A percentile compares a stretch with the other conserved stretches of the same genome.
These are phyloP conservation scores for Coffea eugenioides DNA, from an alignment of 257 asterid genomes.

Conservation along the genomic window DNA sequence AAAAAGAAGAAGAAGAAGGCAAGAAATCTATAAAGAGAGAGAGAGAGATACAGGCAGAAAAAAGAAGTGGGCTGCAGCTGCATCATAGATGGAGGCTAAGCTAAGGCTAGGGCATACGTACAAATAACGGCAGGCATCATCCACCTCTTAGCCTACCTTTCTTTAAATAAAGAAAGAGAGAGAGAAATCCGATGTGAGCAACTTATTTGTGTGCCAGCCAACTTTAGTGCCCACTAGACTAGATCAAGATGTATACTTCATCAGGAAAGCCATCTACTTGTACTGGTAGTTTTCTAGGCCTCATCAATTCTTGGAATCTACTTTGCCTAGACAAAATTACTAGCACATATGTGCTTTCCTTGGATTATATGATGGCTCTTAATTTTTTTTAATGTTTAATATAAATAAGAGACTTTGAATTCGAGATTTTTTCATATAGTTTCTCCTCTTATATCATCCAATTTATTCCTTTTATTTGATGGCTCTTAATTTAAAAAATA, in stretches of 20 bases:
- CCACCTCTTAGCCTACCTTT: background rate
- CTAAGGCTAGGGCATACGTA: slow-evolving; percentile 1
- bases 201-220: background rate
- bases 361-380: too few relatives aligned
- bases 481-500: background rate
- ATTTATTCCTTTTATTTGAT: too few relatives aligned
- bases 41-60: background rate
- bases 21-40: background rate
- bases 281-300: background rate
- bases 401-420: too few relatives aligned
- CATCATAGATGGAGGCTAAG: background rate
- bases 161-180: background rate
- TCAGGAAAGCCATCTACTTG: background rate
- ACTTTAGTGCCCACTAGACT: too few relatives aligned
- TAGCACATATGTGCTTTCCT: too few relatives aligned
- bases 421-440: too few relatives aligned
- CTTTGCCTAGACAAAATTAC: background rate
- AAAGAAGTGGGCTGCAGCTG: background rate
- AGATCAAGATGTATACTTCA: too few relatives aligned
- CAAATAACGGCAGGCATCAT: background rate
- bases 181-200: background rate
- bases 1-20: background rate
- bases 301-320: background rate
- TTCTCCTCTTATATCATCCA: too few relatives aligned
- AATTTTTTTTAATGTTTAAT: too few relatives aligned